Conservation (phyloP, 108 stramenopile genomes). For the Pseudonitzschia delicatissima region DNA sequence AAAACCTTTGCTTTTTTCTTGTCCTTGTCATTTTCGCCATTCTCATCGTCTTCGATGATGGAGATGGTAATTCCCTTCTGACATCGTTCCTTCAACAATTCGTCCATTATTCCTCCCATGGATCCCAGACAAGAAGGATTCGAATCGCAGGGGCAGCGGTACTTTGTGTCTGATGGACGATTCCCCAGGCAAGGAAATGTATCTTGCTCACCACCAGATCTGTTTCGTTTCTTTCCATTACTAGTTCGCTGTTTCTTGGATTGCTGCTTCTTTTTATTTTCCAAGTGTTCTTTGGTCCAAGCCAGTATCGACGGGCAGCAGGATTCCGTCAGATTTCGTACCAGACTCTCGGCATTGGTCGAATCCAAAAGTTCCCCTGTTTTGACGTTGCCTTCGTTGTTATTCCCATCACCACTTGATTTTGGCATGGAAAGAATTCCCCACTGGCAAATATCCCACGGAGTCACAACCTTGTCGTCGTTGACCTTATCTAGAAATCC, state of each 20-base stretch:
- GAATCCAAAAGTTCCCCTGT: background rate
- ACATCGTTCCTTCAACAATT: constrained; percentile 36
- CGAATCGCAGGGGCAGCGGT: constrained; percentile 45
- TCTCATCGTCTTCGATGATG: background rate
- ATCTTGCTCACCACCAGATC: background rate
- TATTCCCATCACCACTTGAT: background rate
- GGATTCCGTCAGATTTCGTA: constrained; percentile 23
- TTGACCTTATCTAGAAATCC: constrained; percentile 3
- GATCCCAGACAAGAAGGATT: constrained; percentile 74
- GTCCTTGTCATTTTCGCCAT: constrained; percentile 6
- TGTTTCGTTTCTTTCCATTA: background rate
- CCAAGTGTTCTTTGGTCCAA: constrained; percentile 23
- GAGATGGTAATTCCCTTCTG: background rate
- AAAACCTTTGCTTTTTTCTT: constrained; percentile 12
- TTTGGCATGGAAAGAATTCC: constrained; percentile 17
- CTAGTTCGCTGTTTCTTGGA: constrained; percentile 28
- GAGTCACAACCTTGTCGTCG: constrained; percentile 22
- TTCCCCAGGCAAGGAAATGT: constrained; percentile 6
- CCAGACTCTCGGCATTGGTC: constrained; percentile 9
- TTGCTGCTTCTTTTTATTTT: background rate
- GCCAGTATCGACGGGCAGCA: constrained; percentile 33
- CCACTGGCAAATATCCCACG: constrained; percentile 50
- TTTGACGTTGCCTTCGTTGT: background rate
- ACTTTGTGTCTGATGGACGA: constrained; percentile 23
- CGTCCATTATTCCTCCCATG: constrained; percentile 70